phyloP scores from a whole-genome alignment of 495 filamentous ascomycete genomes.

The Podospora comata region DNA sequence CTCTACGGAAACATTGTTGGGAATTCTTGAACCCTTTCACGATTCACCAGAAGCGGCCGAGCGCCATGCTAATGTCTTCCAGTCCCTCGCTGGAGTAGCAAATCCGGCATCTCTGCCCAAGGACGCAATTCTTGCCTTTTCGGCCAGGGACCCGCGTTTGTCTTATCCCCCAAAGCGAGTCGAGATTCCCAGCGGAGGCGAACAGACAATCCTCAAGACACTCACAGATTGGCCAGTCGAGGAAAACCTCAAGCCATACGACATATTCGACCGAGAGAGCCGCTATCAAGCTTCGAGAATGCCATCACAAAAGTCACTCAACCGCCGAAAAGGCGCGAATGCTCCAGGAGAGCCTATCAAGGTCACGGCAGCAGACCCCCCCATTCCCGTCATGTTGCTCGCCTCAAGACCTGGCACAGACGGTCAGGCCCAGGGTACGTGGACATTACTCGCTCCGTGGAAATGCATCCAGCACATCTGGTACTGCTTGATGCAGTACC shows the following conservation, averaged over 20 bases:
- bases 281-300: slow-evolving; percentile 59
- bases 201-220: slow-evolving; percentile 49
- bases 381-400: slow-evolving; percentile 74
- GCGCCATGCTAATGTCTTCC: slow-evolving; percentile 57
- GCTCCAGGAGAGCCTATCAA: slow-evolving; percentile 61
- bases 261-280: slow-evolving; percentile 65
- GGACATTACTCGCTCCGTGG: slow-evolving; percentile 89
- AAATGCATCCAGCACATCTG: slow-evolving; percentile 83
- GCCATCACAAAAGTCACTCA: slow-evolving; percentile 80
- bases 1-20: slow-evolving; percentile 75
- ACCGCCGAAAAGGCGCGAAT: slow-evolving; percentile 71
- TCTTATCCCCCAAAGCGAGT: slow-evolving; percentile 60
- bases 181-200: slow-evolving; percentile 44
- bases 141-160: slow-evolving; percentile 74
- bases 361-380: slow-evolving; percentile 65
- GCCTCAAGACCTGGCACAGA: slow-evolving; percentile 50
- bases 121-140: slow-evolving; percentile 69
- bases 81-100: slow-evolving; percentile 62
- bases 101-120: slow-evolving; percentile 74
- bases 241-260: slow-evolving; percentile 47
- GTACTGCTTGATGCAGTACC: slow-evolving; percentile 83
- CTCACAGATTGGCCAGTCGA: slow-evolving; percentile 73
- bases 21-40: slow-evolving; percentile 60
- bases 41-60: slow-evolving; percentile 30
- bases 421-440: slow-evolving; percentile 61